Conservation (phyloP, 371 early-diverging fungal species). For the Mortierella sp. region DNA sequence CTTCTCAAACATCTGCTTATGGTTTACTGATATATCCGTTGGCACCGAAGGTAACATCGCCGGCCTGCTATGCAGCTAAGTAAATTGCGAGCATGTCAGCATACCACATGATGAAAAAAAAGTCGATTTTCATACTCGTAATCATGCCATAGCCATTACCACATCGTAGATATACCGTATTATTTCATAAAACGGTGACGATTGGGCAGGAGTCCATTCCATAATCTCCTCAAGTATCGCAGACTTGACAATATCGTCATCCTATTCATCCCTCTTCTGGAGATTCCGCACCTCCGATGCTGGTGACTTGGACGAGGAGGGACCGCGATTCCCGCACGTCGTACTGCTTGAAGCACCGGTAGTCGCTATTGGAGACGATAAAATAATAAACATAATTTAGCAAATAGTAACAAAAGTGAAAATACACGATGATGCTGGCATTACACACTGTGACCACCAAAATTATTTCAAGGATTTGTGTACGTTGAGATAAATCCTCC, state of each 20-base stretch:
- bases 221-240: conserved; percentile 1
- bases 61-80: conserved; percentile 5
- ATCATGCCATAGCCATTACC: conserved; percentile 5
- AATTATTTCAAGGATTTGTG: no score
- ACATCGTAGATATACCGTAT: conserved; percentile 6
- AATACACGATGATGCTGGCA: background rate
- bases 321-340: background rate
- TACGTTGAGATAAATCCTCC: no score
- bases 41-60: conserved; percentile 6
- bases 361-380: background rate
- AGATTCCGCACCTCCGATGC: background rate
- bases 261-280: background rate
- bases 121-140: background rate
- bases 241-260: conserved; percentile 1
- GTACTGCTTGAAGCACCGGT: background rate
- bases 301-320: background rate
- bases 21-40: conserved; percentile 9
- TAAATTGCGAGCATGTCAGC: conserved; percentile 3
- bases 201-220: conserved; percentile 7
- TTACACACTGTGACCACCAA: no score
- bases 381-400: background rate
- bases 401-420: background rate
- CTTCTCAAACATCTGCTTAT: conserved; percentile 15
- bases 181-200: conserved; percentile 11
- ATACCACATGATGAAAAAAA: background rate